Evolutionary conservation across 768 basidiomycete genomes (phyloP), one percentile per base, ranked within the genome.

Genomic region (Lactifluus rugatus): DNA sequence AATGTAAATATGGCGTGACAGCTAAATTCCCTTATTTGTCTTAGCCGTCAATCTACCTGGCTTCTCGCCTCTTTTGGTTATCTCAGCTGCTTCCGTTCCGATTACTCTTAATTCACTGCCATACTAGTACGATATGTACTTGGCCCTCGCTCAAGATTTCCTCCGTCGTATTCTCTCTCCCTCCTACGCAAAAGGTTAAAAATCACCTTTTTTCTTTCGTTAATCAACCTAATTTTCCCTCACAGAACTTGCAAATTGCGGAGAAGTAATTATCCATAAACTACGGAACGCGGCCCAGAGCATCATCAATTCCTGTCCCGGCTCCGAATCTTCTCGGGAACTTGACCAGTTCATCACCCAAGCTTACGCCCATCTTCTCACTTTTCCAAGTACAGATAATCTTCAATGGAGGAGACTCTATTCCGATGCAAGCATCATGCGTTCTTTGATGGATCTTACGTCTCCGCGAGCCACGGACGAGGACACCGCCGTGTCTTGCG

Each of bases 371-470:
- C 66, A 73, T 31, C 78, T 92, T 73, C 73, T 79, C 2, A 63
- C 70, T 9, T 65, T 66, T 61, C 70, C 65, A 17, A 73, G 63
- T 61, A 68, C 63, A 44, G 59, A 56, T 51, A 71, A 67, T 61
- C 72, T 66, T 19, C 72, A 73, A 42, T 89, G 87, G 83, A 76
- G 88, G 47, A 75, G 80, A 50, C 65, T 92, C 14, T 92, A 91
- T 70, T 87, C 89, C 42, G 90, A 95, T 64, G 77, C 83, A 10
- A 80, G 78, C 52, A 73, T 95, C 41, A 69, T 91, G 42, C 76
- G 75, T 60, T 75, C 75, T 5, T 71, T 86, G 64, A 66, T 72
- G 32, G 71, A 75, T 63, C 45, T 66, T 34, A 52, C 65, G 31
- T 62, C 66, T 3, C 53, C 56, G 17, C 31, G 48, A 1, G 58